Base-by-base conservation (phyloP, 176 grass and related monocot species). In the Hordeum marinum region DNA sequence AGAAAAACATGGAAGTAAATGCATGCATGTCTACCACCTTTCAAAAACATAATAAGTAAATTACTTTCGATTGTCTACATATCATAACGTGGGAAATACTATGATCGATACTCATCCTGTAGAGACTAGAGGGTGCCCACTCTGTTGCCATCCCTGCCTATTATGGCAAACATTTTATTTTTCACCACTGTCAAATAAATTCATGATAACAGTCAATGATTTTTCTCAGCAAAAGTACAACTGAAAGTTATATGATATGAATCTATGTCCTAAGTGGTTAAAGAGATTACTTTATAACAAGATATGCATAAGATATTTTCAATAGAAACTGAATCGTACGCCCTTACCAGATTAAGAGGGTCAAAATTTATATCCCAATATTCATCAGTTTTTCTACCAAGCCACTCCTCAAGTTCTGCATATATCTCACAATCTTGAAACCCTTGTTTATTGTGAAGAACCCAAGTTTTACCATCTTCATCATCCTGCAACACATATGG, bases 361-460 rank as follows among this genome's bases (percentile, higher is more conserved):
- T 94, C 94, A 90, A 85, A 97, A 46, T 90, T 73, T 14, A 41
- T 75, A 67, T 92, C 83, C 87, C 87, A 97, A 85, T 92, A 94
- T 89, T 94, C 85, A 75, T 92, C 84, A 43, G 82, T 81, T 87
- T 85, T 87, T 63, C 74, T 82, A 75, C 83, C 92, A 41, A 97
- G 89, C 90, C 92, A 94, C 39, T 92, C 88, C 81, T 97, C 92
- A 54, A 97, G 76, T 88, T 90, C 83, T 54, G 90, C 90, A 87
- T 94, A 97, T 25, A 82, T 75, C 86, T 94, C 94, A 83, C 88
- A 94, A 77, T 97, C 90, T 86, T 94, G 92, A 90, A 97, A 97
- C 43, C 94, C 94, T 81, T 97, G 94, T 75, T 97, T 97, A 41
- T 48, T 94, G 52, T 97, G 94, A 66, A 97, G 70, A 78, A 97